Conservation (phyloP, 495 filamentous ascomycete genomes). For the Entonaema liquescens region DNA sequence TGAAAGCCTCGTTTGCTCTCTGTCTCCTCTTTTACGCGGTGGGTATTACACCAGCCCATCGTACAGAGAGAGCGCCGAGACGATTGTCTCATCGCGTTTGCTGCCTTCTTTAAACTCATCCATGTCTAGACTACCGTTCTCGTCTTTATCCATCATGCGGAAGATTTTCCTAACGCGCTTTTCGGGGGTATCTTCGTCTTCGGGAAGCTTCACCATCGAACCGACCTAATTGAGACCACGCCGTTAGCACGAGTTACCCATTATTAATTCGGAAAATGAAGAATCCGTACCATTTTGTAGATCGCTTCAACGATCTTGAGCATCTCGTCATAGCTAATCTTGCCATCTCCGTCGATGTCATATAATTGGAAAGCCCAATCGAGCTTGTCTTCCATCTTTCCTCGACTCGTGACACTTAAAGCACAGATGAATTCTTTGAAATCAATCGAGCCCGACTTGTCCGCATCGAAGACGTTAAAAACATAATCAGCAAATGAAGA, state of each 20-base stretch:
- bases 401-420: conserved; percentile 92
- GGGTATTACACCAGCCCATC: conserved; percentile 82
- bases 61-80: conserved; percentile 94
- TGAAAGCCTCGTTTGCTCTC: conserved; percentile 23
- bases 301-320: conserved; percentile 97
- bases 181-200: conserved; percentile 98
- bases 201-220: conserved; percentile 98
- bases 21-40: not conserved
- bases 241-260: conserved; percentile 25
- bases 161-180: conserved; percentile 99
- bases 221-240: conserved; percentile 72
- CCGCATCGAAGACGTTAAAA: conserved; percentile 98
- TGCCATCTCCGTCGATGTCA: conserved; percentile 98
- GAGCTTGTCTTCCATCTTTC: conserved; percentile 99
- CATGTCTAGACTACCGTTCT: conserved; percentile 92
- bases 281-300: conserved; percentile 90
- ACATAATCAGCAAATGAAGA: conserved; percentile 98
- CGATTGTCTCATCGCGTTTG: conserved; percentile 99
- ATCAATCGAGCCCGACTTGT: conserved; percentile 96
- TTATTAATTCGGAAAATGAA: not conserved
- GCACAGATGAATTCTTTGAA: conserved; percentile 99
- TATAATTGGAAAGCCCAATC: conserved; percentile 99
- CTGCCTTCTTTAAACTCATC: conserved; percentile 99
- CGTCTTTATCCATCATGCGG: conserved; percentile 99
- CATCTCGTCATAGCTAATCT: conserved; percentile 99